Percentiles rank a stretch among this genome's conserved stretches.
Conservation (phyloP, 225 moss, liverwort and hornwort genomes). For the Pseudoscleropodium purum region DNA sequence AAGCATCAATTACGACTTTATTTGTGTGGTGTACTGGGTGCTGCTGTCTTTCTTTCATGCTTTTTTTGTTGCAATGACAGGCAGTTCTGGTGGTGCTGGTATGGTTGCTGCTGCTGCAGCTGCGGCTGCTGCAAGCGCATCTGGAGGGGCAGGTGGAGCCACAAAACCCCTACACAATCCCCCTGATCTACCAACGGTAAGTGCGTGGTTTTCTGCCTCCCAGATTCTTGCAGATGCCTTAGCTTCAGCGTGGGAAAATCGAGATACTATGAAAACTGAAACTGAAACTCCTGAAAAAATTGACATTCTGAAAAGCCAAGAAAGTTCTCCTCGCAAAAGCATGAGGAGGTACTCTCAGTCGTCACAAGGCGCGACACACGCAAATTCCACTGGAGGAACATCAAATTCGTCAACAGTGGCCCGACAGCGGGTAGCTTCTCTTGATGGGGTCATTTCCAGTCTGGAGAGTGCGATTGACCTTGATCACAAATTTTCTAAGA, state of each 20-base stretch:
- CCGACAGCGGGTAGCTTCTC: constrained; percentile 34
- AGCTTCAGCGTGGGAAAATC: constrained; percentile 49
- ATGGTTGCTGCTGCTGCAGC: constrained; percentile 99
- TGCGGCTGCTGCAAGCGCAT: constrained; percentile 81
- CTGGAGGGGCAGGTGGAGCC: constrained; percentile 66
- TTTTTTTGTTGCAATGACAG: constrained; percentile 20
- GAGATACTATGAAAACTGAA: constrained; percentile 21
- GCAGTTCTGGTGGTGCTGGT: constrained; percentile 87
- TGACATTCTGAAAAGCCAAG: constrained; percentile 29
- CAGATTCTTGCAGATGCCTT: constrained; percentile 71
- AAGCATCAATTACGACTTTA: not conserved
- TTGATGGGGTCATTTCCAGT: constrained; percentile 48
- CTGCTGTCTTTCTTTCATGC: not conserved
- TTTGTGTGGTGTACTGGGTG: not conserved
- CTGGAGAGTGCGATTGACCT: constrained; percentile 69
- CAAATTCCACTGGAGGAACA: constrained; percentile 17
- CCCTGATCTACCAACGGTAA: constrained; percentile 82
- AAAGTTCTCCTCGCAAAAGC: constrained; percentile 38
- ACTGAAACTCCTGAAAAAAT: constrained; percentile 8
- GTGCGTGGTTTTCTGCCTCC: constrained; percentile 85
- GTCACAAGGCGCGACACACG: constrained; percentile 13
- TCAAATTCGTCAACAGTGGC: not conserved
- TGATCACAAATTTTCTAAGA: constrained; percentile 71
- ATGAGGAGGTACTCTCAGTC: constrained; percentile 37
- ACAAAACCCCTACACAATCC: constrained; percentile 79